These are phyloP conservation scores for Nigrograna mackinnonii DNA, from an alignment of 2,329 filamentous ascomycete species.

Conservation along the genomic window DNA sequence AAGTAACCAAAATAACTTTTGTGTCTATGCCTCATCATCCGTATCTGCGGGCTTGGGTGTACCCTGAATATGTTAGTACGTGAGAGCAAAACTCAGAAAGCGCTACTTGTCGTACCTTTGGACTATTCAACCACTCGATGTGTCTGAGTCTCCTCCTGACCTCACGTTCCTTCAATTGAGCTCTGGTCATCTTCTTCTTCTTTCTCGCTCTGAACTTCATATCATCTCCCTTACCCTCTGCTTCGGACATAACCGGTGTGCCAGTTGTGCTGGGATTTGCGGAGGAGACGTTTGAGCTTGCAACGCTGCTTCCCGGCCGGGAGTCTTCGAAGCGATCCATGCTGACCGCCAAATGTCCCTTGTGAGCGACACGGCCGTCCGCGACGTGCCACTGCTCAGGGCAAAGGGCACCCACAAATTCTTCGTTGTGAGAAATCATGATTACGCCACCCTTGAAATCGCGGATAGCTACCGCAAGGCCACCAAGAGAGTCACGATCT, in stretches of 20 bases:
- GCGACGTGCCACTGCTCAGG: conserved; percentile 95
- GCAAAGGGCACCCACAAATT: conserved; percentile 95
- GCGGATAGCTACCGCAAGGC: conserved; percentile 94
- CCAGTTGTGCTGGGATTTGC: conserved; percentile 49
- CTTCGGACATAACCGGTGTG: conserved; percentile 77
- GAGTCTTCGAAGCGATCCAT: conserved; percentile 87
- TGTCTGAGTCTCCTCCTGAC: conserved; percentile 84
- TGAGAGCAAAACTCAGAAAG: neutral
- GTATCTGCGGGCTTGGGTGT: conserved; percentile 45
- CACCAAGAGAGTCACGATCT: conserved; percentile 95
- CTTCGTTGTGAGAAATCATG: conserved; percentile 99
- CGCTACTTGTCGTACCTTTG: conserved; percentile 44
- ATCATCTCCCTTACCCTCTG: conserved; percentile 73
- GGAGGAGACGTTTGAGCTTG: conserved; percentile 46
- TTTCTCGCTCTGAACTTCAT: conserved; percentile 91
- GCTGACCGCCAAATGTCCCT: conserved; percentile 73
- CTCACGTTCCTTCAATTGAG: conserved; percentile 92
- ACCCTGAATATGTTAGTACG: conserved; percentile 33
- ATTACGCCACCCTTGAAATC: conserved; percentile 98
- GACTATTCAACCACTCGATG: conserved; percentile 76
- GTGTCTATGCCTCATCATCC: conserved; percentile 42
- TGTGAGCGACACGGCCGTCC: conserved; percentile 84
- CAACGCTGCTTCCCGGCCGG: conserved; percentile 64
- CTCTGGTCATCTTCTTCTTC: conserved; percentile 99
- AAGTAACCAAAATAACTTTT: too few species aligned